Conservation (phyloP, 441 rosid genomes). For the Pelargonium fulgidum region DNA sequence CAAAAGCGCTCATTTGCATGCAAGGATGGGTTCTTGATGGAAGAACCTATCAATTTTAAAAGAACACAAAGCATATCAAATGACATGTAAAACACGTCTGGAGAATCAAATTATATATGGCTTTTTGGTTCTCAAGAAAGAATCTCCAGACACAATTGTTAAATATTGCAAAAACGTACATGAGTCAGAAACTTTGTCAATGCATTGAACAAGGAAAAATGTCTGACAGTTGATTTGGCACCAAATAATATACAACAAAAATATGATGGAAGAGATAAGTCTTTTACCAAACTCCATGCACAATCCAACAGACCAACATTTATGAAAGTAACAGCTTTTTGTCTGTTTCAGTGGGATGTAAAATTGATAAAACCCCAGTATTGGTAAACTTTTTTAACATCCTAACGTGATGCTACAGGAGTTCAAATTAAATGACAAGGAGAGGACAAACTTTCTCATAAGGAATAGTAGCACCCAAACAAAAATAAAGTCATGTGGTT, state of each 20-base stretch:
- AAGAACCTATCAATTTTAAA: conserved; percentile 48
- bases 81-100: not conserved
- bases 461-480: too few species aligned
- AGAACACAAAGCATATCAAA: not conserved
- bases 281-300: not conserved
- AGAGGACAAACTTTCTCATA: too few species aligned
- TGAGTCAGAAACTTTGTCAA: conserved; percentile 2
- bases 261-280: not conserved
- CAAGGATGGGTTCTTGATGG: conserved; percentile 43
- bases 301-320: not conserved
- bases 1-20: conserved; percentile 87
- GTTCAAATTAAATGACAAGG: too few species aligned
- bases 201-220: conserved; percentile 2
- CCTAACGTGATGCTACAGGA: not conserved
- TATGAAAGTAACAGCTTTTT: not conserved
- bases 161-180: not conserved
- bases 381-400: not conserved
- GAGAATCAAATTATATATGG: not conserved
- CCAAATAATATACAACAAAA: not conserved
- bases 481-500: not conserved
- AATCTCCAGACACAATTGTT: conserved; percentile 2
- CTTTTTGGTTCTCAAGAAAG: not conserved
- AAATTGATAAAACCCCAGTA: not conserved
- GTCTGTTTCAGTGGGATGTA: conserved; percentile 3
- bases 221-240: not conserved